phyloP scores from a whole-genome alignment of 1,284 basidiomycete genomes.

The Apiotrichum montevideense region DNA sequence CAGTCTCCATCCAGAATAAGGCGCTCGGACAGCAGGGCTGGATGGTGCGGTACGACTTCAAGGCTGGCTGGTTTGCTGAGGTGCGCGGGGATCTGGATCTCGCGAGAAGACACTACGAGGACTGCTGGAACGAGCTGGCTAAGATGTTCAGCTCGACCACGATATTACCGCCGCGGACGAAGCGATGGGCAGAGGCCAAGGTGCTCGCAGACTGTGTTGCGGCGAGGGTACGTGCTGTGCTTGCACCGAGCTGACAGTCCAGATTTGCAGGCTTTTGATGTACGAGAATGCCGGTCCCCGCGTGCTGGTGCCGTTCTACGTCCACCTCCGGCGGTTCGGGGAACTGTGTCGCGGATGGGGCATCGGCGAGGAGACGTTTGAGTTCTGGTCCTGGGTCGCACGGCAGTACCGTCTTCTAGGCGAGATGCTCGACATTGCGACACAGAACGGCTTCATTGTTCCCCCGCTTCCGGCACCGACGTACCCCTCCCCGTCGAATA shows the following conservation, averaged over 20 bases:
- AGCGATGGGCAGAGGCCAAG: slow-evolving; percentile 97
- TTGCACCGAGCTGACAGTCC: slow-evolving; percentile 6
- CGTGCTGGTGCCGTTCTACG: slow-evolving; percentile 70
- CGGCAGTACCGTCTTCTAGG: slow-evolving; percentile 87
- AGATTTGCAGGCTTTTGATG: slow-evolving; percentile 81
- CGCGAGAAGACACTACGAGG: slow-evolving; percentile 86
- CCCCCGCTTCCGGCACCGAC: slow-evolving; percentile 7
- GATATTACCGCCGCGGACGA: slow-evolving; percentile 82
- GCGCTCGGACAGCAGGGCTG: slow-evolving; percentile 79
- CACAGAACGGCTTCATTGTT: slow-evolving; percentile 52
- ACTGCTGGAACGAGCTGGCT: slow-evolving; percentile 72
- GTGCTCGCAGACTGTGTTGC: slow-evolving; percentile 88
- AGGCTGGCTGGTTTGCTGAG: slow-evolving; percentile 93
- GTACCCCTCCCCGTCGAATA: slow-evolving; percentile 40
- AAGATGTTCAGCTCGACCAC: slow-evolving; percentile 82
- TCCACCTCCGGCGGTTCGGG: slow-evolving; percentile 75
- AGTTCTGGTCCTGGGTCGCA: slow-evolving; percentile 95
- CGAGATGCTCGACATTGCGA: slow-evolving; percentile 77
- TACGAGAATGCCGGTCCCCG: slow-evolving; percentile 77
- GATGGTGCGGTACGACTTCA: slow-evolving; percentile 95
- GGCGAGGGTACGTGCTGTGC: slow-evolving; percentile 58
- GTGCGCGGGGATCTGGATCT: slow-evolving; percentile 84
- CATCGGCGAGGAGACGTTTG: slow-evolving; percentile 93
- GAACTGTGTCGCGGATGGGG: slow-evolving; percentile 90
- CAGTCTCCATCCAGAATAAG: slow-evolving; percentile 42